phyloP scores from a whole-genome alignment of 495 filamentous ascomycete genomes.

The Oleoguttula mirabilis region DNA sequence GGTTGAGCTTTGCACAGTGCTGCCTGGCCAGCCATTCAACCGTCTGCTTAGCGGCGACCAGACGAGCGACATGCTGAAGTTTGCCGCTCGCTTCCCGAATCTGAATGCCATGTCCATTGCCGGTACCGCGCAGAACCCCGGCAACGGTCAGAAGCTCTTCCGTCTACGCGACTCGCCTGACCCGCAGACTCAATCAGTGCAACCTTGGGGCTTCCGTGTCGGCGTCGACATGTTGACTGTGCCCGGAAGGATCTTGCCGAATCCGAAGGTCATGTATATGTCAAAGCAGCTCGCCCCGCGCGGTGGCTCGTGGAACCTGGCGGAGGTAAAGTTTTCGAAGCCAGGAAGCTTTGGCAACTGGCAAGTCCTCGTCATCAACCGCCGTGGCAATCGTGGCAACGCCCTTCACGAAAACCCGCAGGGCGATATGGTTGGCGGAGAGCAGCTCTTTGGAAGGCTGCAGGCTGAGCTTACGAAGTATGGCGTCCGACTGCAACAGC shows the following conservation, averaged over 20 bases:
- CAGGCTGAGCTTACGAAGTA: constrained; percentile 1
- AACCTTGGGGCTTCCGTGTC: constrained; percentile 13
- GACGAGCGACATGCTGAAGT: constrained; percentile 51
- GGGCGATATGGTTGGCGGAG: not conserved
- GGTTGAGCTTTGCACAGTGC: constrained; percentile 50
- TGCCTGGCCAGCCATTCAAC: constrained; percentile 52
- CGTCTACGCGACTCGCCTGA: constrained; percentile 29
- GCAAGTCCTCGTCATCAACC: constrained; percentile 13
- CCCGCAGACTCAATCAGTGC: not conserved
- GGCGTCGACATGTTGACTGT: constrained; percentile 1
- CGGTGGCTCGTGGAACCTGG: constrained; percentile 16
- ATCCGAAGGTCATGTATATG: constrained; percentile 12
- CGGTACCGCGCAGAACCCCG: constrained; percentile 11
- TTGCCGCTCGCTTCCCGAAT: constrained; percentile 53
- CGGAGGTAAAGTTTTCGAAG: constrained; percentile 1
- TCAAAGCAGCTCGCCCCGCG: not conserved
- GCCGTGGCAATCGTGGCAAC: not conserved
- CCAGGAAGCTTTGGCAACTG: constrained; percentile 7
- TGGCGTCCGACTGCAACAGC: constrained; percentile 15
- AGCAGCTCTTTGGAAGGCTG: constrained; percentile 4
- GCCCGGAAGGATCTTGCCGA: constrained; percentile 10
- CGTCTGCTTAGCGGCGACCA: constrained; percentile 45
- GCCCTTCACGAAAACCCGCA: not conserved
- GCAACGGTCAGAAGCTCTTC: constrained; percentile 39
- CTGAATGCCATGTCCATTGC: constrained; percentile 57